A percentile compares a stretch with the other conserved stretches of the same genome.
These are phyloP conservation scores for Stephanodiscus minutulus DNA, from an alignment of 108 stramenopile genomes.

Conservation along the genomic window DNA sequence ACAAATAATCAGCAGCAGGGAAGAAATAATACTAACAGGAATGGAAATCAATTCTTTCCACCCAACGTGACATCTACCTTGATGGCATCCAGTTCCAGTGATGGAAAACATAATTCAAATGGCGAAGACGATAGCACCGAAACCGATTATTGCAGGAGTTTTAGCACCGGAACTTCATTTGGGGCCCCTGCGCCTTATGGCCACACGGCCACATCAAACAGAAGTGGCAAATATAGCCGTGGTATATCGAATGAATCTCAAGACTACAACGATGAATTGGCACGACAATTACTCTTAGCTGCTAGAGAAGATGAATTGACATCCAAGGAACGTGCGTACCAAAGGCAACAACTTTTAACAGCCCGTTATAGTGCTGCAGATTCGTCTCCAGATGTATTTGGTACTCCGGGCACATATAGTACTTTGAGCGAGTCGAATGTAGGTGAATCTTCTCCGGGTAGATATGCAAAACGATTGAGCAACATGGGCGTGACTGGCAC, in stretches of 20 bases:
- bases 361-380: not conserved
- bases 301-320: conserved; percentile 8
- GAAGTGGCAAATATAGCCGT: not conserved
- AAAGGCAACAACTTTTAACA: not conserved
- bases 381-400: not conserved
- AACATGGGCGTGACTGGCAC: not conserved
- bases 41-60: conserved; percentile 12
- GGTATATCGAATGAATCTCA: conserved; percentile 13
- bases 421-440: not conserved
- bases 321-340: not conserved
- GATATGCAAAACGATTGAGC: not conserved
- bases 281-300: conserved; percentile 21
- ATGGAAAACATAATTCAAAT: not conserved
- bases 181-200: too few species aligned
- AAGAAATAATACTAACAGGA: not conserved
- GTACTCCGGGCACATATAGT: not conserved
- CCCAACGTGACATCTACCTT: not conserved
- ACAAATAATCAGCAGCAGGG: not conserved
- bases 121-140: not conserved
- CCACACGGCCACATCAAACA: not conserved
- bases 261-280: conserved; percentile 26
- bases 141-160: too few species aligned
- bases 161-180: too few species aligned
- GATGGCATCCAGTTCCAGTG: not conserved
- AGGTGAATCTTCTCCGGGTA: not conserved